Evolutionary conservation across 305 asterid genomes (phyloP).

Genomic region (Fraxinus sp.): DNA sequence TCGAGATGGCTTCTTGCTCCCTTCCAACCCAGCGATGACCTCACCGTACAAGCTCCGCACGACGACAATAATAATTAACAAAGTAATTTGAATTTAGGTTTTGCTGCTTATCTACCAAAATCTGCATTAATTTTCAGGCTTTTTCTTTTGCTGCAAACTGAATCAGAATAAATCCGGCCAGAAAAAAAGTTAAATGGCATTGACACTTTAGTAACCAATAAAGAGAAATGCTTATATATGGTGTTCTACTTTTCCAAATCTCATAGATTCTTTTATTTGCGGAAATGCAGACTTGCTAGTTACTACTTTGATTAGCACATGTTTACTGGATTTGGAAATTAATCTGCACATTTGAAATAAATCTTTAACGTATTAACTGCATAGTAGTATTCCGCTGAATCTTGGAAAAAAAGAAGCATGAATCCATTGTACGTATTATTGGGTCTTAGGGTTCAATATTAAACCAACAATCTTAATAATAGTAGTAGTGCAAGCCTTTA

Average conservation of each 20-base stretch:
- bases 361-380: neutral
- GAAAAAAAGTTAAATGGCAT: neutral
- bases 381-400: neutral
- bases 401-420: neutral
- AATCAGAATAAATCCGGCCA: neutral
- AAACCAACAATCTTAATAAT: neutral
- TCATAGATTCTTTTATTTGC: neutral
- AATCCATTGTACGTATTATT: neutral
- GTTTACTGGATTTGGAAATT: neutral
- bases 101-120: neutral
- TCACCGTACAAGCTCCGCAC: neutral
- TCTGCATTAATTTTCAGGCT: neutral
- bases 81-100: neutral
- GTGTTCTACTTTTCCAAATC: neutral
- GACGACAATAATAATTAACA: neutral
- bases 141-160: neutral
- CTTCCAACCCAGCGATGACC: neutral
- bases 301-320: neutral
- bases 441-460: neutral
- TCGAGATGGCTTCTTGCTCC: neutral
- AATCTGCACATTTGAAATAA: neutral
- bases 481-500: neutral
- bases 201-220: neutral
- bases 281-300: neutral
- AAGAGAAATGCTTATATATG: neutral